Evolutionary conservation across 140 eudicot genomes (phyloP).

Genomic region (Oenanthe javanica): DNA sequence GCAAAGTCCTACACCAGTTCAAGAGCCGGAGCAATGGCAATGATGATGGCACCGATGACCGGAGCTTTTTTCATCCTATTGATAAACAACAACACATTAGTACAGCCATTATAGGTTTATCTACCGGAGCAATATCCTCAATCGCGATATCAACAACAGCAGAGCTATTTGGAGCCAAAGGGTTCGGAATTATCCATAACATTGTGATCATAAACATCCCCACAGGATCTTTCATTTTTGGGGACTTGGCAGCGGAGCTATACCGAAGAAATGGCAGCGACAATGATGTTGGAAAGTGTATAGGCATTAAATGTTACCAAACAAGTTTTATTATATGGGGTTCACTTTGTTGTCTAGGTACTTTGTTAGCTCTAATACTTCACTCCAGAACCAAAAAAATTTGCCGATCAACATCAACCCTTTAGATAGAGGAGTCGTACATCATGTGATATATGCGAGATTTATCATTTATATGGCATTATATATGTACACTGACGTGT

Average conservation of each 20-base stretch:
- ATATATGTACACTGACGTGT: too few relatives aligned
- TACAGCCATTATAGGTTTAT: constrained; percentile 63
- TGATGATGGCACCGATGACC: constrained; percentile 64
- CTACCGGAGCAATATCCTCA: constrained; percentile 87
- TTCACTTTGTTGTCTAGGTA: constrained; percentile 52
- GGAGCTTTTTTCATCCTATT: constrained; percentile 67
- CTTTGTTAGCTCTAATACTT: constrained; percentile 50
- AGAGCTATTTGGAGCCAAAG: constrained; percentile 70
- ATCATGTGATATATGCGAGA: background rate
- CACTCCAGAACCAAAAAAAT: constrained; percentile 37
- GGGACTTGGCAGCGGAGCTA: constrained; percentile 59
- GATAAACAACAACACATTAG: constrained; percentile 30
- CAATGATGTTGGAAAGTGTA: constrained; percentile 38
- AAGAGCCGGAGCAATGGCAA: constrained; percentile 56
- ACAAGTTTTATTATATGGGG: constrained; percentile 70
- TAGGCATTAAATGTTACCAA: constrained; percentile 56
- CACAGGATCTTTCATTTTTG: constrained; percentile 71
- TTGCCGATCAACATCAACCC: background rate
- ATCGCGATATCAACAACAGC: constrained; percentile 63
- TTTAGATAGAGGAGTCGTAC: background rate
- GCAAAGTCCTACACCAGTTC: constrained; percentile 27
- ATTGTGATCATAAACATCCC: constrained; percentile 75
- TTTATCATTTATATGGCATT: too few relatives aligned
- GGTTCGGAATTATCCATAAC: constrained; percentile 79
- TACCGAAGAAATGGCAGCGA: constrained; percentile 26